Evolutionary conservation across 371 early-diverging fungal genomes (phyloP).

Genomic region (Circinella minor): DNA sequence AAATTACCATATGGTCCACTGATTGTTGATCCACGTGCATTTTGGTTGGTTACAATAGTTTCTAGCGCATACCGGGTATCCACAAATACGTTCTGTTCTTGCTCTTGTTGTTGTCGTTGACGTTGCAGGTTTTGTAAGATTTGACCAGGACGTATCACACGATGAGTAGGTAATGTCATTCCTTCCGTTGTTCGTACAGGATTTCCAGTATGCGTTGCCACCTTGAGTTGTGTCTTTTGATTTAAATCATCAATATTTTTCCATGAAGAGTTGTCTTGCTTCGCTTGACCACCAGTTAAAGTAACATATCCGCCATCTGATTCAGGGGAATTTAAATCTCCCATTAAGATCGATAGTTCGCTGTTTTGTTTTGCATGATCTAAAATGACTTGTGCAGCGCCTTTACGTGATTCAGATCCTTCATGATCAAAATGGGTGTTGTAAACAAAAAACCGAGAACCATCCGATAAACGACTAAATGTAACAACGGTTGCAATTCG

Average conservation of each 20-base stretch:
- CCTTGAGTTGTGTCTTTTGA: conserved; percentile 20
- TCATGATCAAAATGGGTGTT: conserved; percentile 49
- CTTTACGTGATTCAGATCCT: conserved; percentile 32
- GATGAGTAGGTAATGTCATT: conserved; percentile 49
- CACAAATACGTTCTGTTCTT: conserved; percentile 25
- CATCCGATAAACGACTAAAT: conserved; percentile 33
- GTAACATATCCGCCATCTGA: conserved; percentile 38
- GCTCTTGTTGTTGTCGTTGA: conserved; percentile 18
- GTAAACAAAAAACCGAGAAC: conserved; percentile 29
- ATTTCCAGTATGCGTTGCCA: conserved; percentile 25
- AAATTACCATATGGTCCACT: conserved; percentile 50
- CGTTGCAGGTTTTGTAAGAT: conserved; percentile 28
- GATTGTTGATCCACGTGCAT: conserved; percentile 20
- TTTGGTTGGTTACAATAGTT: conserved; percentile 30
- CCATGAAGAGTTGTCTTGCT: conserved; percentile 28
- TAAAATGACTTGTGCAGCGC: conserved; percentile 27
- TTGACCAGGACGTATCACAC: conserved; percentile 41
- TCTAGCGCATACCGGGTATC: conserved; percentile 41
- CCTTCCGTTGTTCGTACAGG: conserved; percentile 36
- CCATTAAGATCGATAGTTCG: conserved; percentile 31
- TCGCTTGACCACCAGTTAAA: conserved; percentile 28
- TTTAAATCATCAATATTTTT: conserved; percentile 34
- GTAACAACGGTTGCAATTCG: conserved; percentile 41
- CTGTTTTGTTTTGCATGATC: conserved; percentile 8
- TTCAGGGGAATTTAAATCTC: conserved; percentile 49